These are phyloP conservation scores for Phytophthora citrophthora DNA, from an alignment of 352 stramenopile genomes.

Conservation along the genomic window DNA sequence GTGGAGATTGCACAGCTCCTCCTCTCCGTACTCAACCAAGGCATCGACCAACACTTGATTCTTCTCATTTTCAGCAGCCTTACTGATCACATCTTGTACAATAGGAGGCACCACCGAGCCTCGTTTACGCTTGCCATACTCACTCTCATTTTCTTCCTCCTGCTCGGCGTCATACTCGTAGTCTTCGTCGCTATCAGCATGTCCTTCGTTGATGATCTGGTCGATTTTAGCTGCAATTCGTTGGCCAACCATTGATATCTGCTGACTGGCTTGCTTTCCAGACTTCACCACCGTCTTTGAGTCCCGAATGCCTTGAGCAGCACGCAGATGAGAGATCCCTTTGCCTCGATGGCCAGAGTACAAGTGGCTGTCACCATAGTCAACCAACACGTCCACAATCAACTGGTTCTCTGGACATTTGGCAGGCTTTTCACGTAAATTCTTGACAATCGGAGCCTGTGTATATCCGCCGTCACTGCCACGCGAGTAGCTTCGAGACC, in stretches of 20 bases:
- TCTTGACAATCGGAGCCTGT: slow-evolving; percentile 70
- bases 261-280: slow-evolving; percentile 50
- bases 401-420: slow-evolving; percentile 65
- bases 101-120: slow-evolving; percentile 47
- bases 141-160: slow-evolving; percentile 34
- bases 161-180: slow-evolving; percentile 53
- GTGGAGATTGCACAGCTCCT: slow-evolving; percentile 56
- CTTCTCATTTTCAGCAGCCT: slow-evolving; percentile 40
- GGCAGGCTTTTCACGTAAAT: slow-evolving; percentile 64
- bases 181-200: slow-evolving; percentile 76
- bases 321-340: slow-evolving; percentile 80
- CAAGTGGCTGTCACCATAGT: slow-evolving; percentile 81
- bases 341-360: slow-evolving; percentile 66
- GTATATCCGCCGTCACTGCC: slow-evolving; percentile 49
- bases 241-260: slow-evolving; percentile 68
- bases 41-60: slow-evolving; percentile 77
- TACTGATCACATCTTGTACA: slow-evolving; percentile 53
- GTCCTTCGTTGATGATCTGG: slow-evolving; percentile 73
- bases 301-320: slow-evolving; percentile 63
- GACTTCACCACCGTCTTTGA: slow-evolving; percentile 59
- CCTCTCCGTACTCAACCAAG: slow-evolving; percentile 62
- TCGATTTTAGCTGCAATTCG: slow-evolving; percentile 71
- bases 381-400: slow-evolving; percentile 68
- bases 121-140: slow-evolving; percentile 30
- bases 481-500: slow-evolving; percentile 29